These are phyloP conservation scores for Paraphaeosphaeria minitans DNA, from an alignment of 2,329 filamentous ascomycete species.

Conservation along the genomic window DNA sequence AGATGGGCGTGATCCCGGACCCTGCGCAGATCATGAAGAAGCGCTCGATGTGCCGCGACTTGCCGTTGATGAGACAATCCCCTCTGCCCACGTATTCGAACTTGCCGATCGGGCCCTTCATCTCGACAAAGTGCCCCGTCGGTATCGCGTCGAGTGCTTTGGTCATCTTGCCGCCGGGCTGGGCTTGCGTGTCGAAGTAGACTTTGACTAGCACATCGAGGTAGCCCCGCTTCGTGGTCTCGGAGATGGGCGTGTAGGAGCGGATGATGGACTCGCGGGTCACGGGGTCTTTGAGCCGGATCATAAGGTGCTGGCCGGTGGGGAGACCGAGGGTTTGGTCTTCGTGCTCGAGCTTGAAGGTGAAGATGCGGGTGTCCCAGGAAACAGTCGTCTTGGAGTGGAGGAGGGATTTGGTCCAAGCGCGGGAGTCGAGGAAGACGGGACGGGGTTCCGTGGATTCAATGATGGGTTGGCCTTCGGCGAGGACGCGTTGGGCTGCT, in stretches of 20 bases:
- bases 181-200: constrained; percentile 66
- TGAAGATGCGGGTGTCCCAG: constrained; percentile 80
- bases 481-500: constrained; percentile 61
- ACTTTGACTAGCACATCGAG: constrained; percentile 83
- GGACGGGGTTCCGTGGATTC: constrained; percentile 55
- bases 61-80: constrained; percentile 63
- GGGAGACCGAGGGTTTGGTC: constrained; percentile 76
- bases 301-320: constrained; percentile 84
- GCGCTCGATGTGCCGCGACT: constrained; percentile 61
- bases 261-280: constrained; percentile 77
- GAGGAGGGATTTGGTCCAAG: constrained; percentile 76
- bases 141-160: constrained; percentile 75
- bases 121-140: constrained; percentile 74
- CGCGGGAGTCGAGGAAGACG: constrained; percentile 72
- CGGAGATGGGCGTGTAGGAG: constrained; percentile 83
- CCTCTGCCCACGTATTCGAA: constrained; percentile 79
- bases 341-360: constrained; percentile 75
- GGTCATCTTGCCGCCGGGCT: constrained; percentile 79
- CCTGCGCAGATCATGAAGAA: constrained; percentile 90
- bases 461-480: constrained; percentile 50
- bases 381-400: constrained; percentile 72
- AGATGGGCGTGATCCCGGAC: constrained; percentile 91
- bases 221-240: constrained; percentile 63
- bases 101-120: constrained; percentile 87
- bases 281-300: constrained; percentile 75